Base-by-base conservation (phyloP, 495 filamentous ascomycete species). In the Penicillium subrubescens region DNA sequence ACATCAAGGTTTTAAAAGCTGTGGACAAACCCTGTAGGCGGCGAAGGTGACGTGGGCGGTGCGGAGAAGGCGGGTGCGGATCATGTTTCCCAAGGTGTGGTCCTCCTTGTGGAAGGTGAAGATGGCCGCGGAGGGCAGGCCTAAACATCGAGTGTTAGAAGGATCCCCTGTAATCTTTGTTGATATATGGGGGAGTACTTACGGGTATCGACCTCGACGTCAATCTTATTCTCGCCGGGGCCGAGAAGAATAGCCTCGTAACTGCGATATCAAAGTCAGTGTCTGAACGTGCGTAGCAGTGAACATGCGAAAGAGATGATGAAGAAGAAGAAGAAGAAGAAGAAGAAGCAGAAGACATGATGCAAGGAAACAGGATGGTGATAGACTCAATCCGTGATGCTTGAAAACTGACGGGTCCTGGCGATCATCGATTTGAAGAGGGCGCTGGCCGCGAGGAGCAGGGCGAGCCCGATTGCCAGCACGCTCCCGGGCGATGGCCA, bases 61-160 rank as follows among this genome's bases (percentile, higher is more conserved):
- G 72, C 91, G 88, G 70, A 92, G 84, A 51, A 98, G 90, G 63
- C 92, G 90, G 58, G 88, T 85, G 60, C 88, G 86, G 46, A 99
- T 85, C 63, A 98, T 83, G 73, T 98, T 97, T 62, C 88, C 95
- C 50, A 99, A 84, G 1, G 96, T 98, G 77, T 98, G 95, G 73
- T 99, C 96, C 73, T 99, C 96, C 77, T 97, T 97, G 75, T 92
- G 89, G 79, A 99, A 90, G 58, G 89, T 90, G 81, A 99, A 98
- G 73, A 96, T 90, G 19, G 93, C 89, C 48, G 67, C 87, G 83
- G 81, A 96, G 85, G 69, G 94, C 82, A 85, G 90, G 64, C 94
- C 94, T 96, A 57, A 15, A 46, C 52, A 57, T 55, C 57, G n/a
- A 25, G 27, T 33, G 17, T 53, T 31, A 52, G 43, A 23, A 19